These are phyloP conservation scores for Pseudogymnoascus sp. DNA, from an alignment of 2,329 filamentous ascomycete species.

Conservation along the genomic window DNA sequence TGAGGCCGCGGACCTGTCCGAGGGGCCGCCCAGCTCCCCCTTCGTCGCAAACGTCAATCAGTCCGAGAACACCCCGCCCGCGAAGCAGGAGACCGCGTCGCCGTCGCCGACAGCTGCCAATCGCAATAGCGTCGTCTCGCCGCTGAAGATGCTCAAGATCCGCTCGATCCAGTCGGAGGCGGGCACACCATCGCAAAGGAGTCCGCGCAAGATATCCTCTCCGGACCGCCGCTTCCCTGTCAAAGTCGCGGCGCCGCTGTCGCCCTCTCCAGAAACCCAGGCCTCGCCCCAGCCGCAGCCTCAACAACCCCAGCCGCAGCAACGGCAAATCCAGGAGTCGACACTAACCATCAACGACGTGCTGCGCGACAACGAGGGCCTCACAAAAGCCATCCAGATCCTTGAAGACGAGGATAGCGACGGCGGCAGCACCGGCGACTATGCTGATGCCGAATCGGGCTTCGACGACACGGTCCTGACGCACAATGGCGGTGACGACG, in stretches of 20 bases:
- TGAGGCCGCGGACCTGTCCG: conserved; percentile 15
- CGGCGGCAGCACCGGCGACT: conserved; percentile 20
- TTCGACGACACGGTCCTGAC: conserved; percentile 23
- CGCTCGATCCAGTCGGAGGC: conserved; percentile 20
- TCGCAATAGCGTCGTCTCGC: conserved; percentile 17
- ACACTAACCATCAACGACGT: conserved; percentile 40
- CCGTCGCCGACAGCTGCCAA: conserved; percentile 20
- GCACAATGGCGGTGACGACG: conserved; percentile 27
- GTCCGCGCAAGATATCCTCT: conserved; percentile 39
- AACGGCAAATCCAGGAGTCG: conserved; percentile 12
- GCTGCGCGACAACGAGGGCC: conserved; percentile 45
- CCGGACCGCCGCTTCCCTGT: conserved; percentile 55
- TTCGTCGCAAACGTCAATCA: conserved; percentile 22
- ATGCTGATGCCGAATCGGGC: conserved; percentile 22
- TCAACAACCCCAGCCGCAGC: background rate
- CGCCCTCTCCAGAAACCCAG: conserved; percentile 14
- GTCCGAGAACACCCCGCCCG: conserved; percentile 23
- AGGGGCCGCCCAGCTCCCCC: conserved; percentile 24
- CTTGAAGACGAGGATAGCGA: conserved; percentile 43
- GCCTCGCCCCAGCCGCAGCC: conserved; percentile 12
- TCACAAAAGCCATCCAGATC: conserved; percentile 53
- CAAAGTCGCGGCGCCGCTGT: conserved; percentile 34
- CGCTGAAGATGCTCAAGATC: conserved; percentile 25
- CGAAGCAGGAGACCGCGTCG: conserved; percentile 19
- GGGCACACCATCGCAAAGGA: conserved; percentile 23